Base-by-base conservation (phyloP, 768 basidiomycete genomes). In the Amanita pseudoporphyria region DNA sequence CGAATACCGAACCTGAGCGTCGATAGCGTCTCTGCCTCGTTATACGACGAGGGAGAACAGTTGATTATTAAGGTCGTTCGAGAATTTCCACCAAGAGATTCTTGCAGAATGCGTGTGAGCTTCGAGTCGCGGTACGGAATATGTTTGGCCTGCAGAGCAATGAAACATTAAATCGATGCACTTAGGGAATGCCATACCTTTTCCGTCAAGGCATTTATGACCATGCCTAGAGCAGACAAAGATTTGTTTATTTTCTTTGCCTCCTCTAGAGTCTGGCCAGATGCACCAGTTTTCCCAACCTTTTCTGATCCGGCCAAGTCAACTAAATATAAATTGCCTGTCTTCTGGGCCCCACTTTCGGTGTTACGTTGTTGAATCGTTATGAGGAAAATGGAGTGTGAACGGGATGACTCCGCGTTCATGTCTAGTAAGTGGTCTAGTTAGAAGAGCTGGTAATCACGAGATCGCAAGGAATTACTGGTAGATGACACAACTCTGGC, bases 231-330 rank as follows among this genome's bases (percentile, higher is more conserved):
- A 9, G 96, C 96, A 14, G 92, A 95, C 22, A 99, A 71, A 24
- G 88, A 92, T 68, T 99, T 99, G 73, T 99, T 99, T 71, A 99
- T 99, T 77, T 99, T 99, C 82, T 99, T 99, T 12, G 96, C 96
- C 68, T 99, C 96, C 66, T 99, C 96, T 6, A 99, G 71, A 21
- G 96, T 99, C 65, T 99, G 97, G 1, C 96, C 96, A 2, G 94
- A 97, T 45, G 96, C 96, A 16, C 96, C 96, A 36, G 96, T 99
- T 75, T 99, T 99, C 42, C 95, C 95, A 50, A 99, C 94, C 69
- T 99, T 99, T 68, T 99, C 96, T 18, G 92, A 96, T 58, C 96
- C 96, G 49, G 96, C 96, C 55, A 99, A 73, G 74, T 99, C 96
- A 43, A 99, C 96, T 16, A 99, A 81, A 64, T 96, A 99, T 9